These are phyloP conservation scores for Malus sylvestris DNA, from an alignment of 306 rosid genomes.

Conservation along the genomic window DNA sequence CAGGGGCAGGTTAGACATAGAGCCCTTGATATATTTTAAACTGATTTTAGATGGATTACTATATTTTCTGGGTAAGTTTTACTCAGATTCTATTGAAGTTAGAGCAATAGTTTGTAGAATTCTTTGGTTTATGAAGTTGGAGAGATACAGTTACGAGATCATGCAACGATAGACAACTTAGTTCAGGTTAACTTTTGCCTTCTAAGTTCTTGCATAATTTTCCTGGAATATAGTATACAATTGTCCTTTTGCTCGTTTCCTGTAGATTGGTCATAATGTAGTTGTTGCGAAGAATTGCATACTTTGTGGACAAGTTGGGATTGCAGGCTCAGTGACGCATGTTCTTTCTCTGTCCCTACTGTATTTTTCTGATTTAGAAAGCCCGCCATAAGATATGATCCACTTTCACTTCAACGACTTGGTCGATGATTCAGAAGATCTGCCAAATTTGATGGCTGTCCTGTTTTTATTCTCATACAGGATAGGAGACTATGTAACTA, in stretches of 20 bases:
- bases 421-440: conserved; percentile 12
- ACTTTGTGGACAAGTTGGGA: conserved; percentile 97
- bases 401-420: conserved; percentile 1
- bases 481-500: conserved; percentile 75
- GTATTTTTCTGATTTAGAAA: neutral
- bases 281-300: conserved; percentile 71
- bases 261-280: conserved; percentile 89
- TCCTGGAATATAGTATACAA: neutral
- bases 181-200: conserved; percentile 64
- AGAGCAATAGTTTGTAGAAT: conserved; percentile 4
- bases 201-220: neutral
- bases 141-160: conserved; percentile 79
- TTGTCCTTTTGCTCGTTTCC: conserved; percentile 23
- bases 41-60: neutral
- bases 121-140: conserved; percentile 60
- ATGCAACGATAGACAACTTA: conserved; percentile 83
- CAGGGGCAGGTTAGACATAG: conserved; percentile 71
- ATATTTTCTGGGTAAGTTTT: conserved; percentile 15
- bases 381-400: neutral
- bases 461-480: conserved; percentile 33
- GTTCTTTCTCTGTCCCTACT: conserved; percentile 10
- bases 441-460: conserved; percentile 4
- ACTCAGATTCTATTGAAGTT: conserved; percentile 8
- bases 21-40: neutral
- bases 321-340: conserved; percentile 91